Percentiles rank a stretch among this genome's conserved stretches.
These are phyloP conservation scores for Sphenostylis stenocarpa DNA, from an alignment of 306 rosid genomes.

Conservation along the genomic window DNA sequence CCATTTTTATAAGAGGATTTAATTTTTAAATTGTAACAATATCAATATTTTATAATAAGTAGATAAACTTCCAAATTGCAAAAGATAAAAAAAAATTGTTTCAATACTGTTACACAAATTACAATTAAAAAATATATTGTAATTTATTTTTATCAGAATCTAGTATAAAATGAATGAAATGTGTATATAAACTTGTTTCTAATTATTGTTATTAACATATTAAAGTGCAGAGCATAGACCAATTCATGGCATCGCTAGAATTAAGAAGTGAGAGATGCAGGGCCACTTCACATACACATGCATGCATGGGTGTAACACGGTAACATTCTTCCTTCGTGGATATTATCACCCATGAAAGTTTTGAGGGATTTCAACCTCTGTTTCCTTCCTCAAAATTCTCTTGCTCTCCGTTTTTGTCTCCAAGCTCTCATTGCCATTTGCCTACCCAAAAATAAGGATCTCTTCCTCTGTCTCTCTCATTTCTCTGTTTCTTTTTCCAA, in stretches of 20 bases:
- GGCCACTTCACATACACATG: neutral
- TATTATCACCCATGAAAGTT: slow-evolving; percentile 10
- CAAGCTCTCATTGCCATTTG: slow-evolving; percentile 29
- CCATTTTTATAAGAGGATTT: neutral
- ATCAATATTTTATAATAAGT: neutral
- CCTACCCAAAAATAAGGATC: slow-evolving; percentile 61
- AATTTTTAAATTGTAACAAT: neutral
- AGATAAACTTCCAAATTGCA: neutral
- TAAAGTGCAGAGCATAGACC: neutral
- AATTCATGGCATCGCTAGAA: neutral
- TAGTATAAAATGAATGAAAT: neutral
- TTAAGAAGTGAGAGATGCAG: neutral
- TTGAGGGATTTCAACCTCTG: slow-evolving; percentile 52
- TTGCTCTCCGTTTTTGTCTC: slow-evolving; percentile 58
- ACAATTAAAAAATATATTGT: neutral
- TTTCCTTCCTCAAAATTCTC: slow-evolving; percentile 67
- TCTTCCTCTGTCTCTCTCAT: slow-evolving; percentile 44
- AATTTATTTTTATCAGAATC: neutral
- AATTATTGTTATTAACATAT: neutral
- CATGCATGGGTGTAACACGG: neutral
- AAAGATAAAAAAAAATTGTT: neutral
- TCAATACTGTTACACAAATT: neutral
- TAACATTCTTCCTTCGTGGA: neutral
- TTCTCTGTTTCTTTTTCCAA: slow-evolving; percentile 36
- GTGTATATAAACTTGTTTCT: neutral